Evolutionary conservation across 176 grass and related monocot species (phyloP), one percentile per base, ranked within the genome.

Genomic region (Oryza longistaminata): DNA sequence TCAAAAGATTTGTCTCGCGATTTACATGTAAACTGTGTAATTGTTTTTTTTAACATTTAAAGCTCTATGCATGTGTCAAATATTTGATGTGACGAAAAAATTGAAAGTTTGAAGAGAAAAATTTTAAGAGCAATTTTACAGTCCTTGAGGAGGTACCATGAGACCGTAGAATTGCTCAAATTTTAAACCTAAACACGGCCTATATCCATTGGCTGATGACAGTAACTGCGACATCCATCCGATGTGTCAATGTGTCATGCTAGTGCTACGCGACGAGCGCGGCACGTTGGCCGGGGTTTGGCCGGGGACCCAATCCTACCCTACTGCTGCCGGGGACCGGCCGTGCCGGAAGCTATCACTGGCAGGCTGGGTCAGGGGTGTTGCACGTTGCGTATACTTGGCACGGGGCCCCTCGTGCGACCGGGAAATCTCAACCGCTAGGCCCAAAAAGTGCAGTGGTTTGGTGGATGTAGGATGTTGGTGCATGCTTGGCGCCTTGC

Each of bases 181-280:
- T 27, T 27, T 27, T 27, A 27, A 27, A 27, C 1, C 1, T 27
- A 27, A 27, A 27, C 27, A 27, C 27, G 0, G 27, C 27, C 27
- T 27, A 27, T 58, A 58, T 58, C 17, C 52, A 58, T n/a, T 58
- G 53, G 17, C 53, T n/a, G 19, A 58, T 58, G 53, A 58, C 53
- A n/a, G 19, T 58, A 58, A n/a, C 53, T 8, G 17, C 17, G 6
- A 55, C 17, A 17, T 55, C 52, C 17, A 5, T 55, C 52, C 52
- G 65, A 82, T 27, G 86, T 77, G 72, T 22, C 71, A 50, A 61
- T 25, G 85, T 10, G 71, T 88, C 86, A 83, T 31, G 19, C 50
- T 6, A 65, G 50, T 7, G 50, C 40, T 29, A 49, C 0, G 14
- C 53, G 64, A 76, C 49, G 68, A 61, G 17, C 14, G 46, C 7